These are phyloP conservation scores for Fusarium sp. DNA, from an alignment of 2,329 filamentous ascomycete genomes.

Conservation along the genomic window DNA sequence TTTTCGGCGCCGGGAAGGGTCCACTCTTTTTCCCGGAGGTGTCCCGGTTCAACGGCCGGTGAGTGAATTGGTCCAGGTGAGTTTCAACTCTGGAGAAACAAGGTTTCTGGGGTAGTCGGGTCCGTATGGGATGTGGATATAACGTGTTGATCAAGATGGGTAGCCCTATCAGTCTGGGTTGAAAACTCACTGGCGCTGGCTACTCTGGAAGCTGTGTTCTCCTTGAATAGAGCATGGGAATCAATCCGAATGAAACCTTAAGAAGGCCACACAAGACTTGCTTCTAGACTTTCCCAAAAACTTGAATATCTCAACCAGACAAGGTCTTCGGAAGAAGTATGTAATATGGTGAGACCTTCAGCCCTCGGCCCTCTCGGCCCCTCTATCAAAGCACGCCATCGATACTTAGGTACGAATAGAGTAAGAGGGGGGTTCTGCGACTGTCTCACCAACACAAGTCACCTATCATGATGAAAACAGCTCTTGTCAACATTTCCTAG, in stretches of 20 bases:
- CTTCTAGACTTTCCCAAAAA: not conserved
- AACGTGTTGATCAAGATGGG: not conserved
- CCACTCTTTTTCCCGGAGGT: not conserved
- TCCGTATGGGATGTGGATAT: not conserved
- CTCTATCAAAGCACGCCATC: not conserved
- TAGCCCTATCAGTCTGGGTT: not conserved
- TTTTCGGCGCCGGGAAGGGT: not conserved
- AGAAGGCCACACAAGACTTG: not conserved
- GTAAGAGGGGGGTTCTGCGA: not conserved
- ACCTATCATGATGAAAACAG: not conserved
- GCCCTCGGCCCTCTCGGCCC: not conserved
- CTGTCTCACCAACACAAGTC: not conserved
- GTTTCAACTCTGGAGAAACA: not conserved
- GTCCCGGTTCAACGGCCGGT: not conserved
- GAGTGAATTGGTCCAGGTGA: not conserved
- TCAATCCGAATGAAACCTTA: not conserved
- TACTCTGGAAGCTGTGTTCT: fast-evolving
- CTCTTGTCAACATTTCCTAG: not conserved
- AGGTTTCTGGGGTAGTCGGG: not conserved
- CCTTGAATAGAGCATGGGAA: not conserved
- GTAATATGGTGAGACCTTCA: not conserved
- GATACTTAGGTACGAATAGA: not conserved
- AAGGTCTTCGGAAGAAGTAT: not conserved
- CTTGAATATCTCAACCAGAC: not conserved
- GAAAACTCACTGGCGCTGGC: not conserved